Evolutionary conservation across 345 rosid genomes (phyloP), one percentile per base, ranked within the genome.

Genomic region (Pugionium dolabratum): DNA sequence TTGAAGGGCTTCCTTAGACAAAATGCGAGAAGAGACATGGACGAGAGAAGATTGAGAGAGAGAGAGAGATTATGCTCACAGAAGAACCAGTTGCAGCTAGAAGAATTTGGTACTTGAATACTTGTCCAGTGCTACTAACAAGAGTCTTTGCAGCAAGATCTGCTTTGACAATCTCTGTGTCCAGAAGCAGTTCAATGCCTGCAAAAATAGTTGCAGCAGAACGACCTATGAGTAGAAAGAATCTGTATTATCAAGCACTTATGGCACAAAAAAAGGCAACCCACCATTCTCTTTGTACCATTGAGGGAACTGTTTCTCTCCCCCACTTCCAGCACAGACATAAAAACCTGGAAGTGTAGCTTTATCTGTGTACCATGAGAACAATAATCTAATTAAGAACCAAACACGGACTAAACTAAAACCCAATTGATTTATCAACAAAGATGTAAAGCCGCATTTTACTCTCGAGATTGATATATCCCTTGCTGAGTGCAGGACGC

Each of bases 401-500:
- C 30, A 1, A n/a, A 0, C 34, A 54, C 30, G 3, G 2, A 45
- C 33, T 36, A 43, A 18, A 9, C 30, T 27, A 47, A 18, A 58
- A 10, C 40, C 9, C 5, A 10, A 11, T 2, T 7, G 28, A 48
- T 49, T 9, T 35, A 36, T 43, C 1, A 56, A 56, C 43, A 62
- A 54, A 54, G 40, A 56, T 37, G 9, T 4, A 0, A 57, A 43
- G 31, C 7, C 11, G 25, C 6, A 7, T 2, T 27, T 40, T 63
- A 75, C 78, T 63, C 4, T 81, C 81, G 2, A 93, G 97, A 67
- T 79, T 81, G 25, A 90, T 86, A 76, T 87, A 93, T 46, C 85
- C 97, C 77, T 92, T 92, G 90, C 98, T 89, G 11, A 92, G 91
- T 26, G 98, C 96, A 47, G 97, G 98, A 51, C 97, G 97, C 69